Conservation (phyloP, 345 rosid species). For the Cochlearia excelsa region DNA sequence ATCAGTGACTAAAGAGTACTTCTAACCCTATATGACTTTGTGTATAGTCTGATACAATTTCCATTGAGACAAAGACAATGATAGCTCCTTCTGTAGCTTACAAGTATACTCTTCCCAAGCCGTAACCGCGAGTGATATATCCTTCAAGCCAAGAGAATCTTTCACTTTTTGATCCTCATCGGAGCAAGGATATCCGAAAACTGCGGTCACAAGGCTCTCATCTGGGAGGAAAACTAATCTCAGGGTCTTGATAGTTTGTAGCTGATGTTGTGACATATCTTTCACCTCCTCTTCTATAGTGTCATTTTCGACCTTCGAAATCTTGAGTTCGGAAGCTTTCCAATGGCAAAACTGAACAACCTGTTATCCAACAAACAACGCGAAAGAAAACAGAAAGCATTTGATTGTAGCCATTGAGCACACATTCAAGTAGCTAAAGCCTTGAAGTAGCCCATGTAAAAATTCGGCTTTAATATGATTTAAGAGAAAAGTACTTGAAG, state of each 20-base stretch:
- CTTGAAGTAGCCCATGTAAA: not conserved
- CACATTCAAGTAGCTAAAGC: not conserved
- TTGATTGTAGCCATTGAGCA: not conserved
- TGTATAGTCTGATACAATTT: constrained; percentile 46
- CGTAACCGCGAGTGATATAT: constrained; percentile 41
- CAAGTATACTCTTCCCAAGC: constrained; percentile 49
- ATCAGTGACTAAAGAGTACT: not conserved
- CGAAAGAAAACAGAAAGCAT: not conserved
- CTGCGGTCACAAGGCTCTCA: constrained; percentile 33
- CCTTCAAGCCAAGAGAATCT: constrained; percentile 40
- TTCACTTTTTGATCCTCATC: constrained; percentile 6
- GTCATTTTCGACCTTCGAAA: constrained; percentile 14
- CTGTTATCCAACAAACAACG: constrained; percentile 32
- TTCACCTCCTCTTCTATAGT: constrained; percentile 26
- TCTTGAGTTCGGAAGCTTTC: constrained; percentile 43
- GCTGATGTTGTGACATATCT: constrained; percentile 43
- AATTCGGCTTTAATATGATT: not conserved
- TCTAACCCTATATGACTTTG: constrained; percentile 21
- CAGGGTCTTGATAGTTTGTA: constrained; percentile 38
- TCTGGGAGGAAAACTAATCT: constrained; percentile 44
- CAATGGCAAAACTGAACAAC: constrained; percentile 63
- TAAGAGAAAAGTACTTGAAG: constrained; percentile 60
- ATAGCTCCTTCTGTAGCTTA: constrained; percentile 44
- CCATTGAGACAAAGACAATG: constrained; percentile 64
- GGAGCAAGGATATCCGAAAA: constrained; percentile 25